Conservation (phyloP, 805 yeast genomes). For the Candida ipomoeae region DNA sequence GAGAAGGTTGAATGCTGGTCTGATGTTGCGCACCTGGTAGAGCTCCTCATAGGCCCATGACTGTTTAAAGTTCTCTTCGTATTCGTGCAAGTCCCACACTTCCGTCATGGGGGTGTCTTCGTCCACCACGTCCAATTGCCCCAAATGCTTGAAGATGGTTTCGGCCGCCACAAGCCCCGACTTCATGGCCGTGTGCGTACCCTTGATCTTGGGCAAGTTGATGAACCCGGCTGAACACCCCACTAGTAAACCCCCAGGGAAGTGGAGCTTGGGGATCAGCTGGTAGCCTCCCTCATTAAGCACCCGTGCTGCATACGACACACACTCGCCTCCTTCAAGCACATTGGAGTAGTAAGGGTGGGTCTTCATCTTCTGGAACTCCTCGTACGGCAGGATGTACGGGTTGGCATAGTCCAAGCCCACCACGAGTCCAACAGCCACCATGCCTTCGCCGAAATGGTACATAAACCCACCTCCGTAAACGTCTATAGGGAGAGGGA, state of each 20-base stretch:
- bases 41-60: constrained; percentile 90
- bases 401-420: constrained; percentile 96
- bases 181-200: constrained; percentile 97
- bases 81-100: constrained; percentile 50
- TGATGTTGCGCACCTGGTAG: constrained; percentile 77
- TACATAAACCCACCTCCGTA: constrained; percentile 98
- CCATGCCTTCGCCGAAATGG: constrained; percentile 92
- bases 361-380: constrained; percentile 89
- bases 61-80: constrained; percentile 58
- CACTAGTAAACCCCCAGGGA: constrained; percentile 95
- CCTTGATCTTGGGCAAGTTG: constrained; percentile 96
- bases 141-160: constrained; percentile 47
- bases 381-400: constrained; percentile 91
- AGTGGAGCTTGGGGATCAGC: constrained; percentile 81
- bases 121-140: constrained; percentile 45
- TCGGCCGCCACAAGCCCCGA: constrained; percentile 96
- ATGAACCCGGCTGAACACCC: constrained; percentile 97
- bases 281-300: constrained; percentile 96
- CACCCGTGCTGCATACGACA: constrained; percentile 94
- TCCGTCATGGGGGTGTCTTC: constrained; percentile 37
- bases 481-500: constrained; percentile 65
- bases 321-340: constrained; percentile 84
- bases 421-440: constrained; percentile 87
- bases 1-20: constrained; percentile 77
- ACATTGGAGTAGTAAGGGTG: constrained; percentile 79